phyloP scores from a whole-genome alignment of 2,329 filamentous ascomycete genomes.

The Camillea tinctor region DNA sequence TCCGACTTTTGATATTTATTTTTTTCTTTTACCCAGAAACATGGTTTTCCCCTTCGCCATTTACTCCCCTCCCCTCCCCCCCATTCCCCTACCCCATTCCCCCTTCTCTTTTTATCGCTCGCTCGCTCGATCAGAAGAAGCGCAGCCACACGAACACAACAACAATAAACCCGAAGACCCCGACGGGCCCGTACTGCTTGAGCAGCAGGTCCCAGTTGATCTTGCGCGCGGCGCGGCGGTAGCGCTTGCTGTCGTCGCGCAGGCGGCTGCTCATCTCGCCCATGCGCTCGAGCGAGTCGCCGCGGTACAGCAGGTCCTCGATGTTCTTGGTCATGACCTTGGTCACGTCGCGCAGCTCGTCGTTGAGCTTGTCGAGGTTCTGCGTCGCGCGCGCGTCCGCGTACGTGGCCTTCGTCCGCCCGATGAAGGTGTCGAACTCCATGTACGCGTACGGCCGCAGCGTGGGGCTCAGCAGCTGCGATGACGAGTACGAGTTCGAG shows the following conservation, averaged over 20 bases:
- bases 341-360: constrained; percentile 95
- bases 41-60: neutral
- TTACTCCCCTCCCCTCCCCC: neutral
- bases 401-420: constrained; percentile 89
- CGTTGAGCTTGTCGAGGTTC: constrained; percentile 93
- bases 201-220: constrained; percentile 98
- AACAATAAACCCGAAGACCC: constrained; percentile 75
- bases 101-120: neutral
- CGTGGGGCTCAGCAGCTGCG: constrained; percentile 70
- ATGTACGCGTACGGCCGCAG: constrained; percentile 94
- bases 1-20: neutral
- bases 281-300: constrained; percentile 94
- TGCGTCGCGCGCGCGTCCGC: constrained; percentile 86
- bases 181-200: constrained; percentile 96
- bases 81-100: no score
- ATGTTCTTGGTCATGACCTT: constrained; percentile 99
- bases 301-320: constrained; percentile 92
- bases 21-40: neutral
- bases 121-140: constrained; percentile 66
- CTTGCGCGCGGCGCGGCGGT: constrained; percentile 83
- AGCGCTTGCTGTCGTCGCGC: constrained; percentile 91
- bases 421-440: constrained; percentile 97
- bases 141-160: constrained; percentile 88
- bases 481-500: constrained; percentile 73
- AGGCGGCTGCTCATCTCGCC: constrained; percentile 87